These are phyloP conservation scores for Actinomortierella wolfii DNA, from an alignment of 371 early-diverging fungal species.

Conservation along the genomic window DNA sequence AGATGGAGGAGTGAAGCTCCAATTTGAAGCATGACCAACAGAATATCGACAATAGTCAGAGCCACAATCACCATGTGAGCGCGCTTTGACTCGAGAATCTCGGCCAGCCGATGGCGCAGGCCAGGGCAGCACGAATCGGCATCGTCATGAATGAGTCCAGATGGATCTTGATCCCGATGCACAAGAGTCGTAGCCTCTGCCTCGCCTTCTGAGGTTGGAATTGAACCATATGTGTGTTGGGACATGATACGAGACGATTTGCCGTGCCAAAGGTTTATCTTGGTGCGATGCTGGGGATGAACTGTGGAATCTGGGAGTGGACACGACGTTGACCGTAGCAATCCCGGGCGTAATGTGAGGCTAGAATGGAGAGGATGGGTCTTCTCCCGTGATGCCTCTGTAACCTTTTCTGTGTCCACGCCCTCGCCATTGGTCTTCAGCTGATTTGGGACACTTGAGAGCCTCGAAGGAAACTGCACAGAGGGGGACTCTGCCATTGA, in stretches of 20 bases:
- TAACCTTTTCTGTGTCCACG: no score
- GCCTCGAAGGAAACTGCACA: no score
- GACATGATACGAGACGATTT: conserved; percentile 21
- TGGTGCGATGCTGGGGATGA: background rate
- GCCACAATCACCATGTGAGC: conserved; percentile 32
- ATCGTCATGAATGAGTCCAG: no score
- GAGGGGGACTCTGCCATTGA: background rate
- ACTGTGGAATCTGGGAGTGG: conserved; percentile 5
- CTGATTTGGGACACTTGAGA: no score
- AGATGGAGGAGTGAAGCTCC: conserved; percentile 28
- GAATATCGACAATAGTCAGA: conserved; percentile 30
- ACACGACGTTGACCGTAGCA: conserved; percentile 10
- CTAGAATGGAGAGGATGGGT: no score
- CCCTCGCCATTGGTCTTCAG: no score
- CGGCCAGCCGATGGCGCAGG: conserved; percentile 23
- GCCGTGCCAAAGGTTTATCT: no score
- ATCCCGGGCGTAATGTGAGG: no score
- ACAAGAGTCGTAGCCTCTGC: background rate
- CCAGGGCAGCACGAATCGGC: background rate
- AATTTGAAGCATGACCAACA: conserved; percentile 39
- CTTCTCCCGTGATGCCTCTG: no score
- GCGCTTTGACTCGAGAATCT: conserved; percentile 33
- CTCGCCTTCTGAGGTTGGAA: conserved; percentile 21
- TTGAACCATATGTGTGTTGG: conserved; percentile 29
- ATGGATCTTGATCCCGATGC: no score